Base-by-base conservation (phyloP, 2,329 filamentous ascomycete species). In the Aspergillus flavus region DNA sequence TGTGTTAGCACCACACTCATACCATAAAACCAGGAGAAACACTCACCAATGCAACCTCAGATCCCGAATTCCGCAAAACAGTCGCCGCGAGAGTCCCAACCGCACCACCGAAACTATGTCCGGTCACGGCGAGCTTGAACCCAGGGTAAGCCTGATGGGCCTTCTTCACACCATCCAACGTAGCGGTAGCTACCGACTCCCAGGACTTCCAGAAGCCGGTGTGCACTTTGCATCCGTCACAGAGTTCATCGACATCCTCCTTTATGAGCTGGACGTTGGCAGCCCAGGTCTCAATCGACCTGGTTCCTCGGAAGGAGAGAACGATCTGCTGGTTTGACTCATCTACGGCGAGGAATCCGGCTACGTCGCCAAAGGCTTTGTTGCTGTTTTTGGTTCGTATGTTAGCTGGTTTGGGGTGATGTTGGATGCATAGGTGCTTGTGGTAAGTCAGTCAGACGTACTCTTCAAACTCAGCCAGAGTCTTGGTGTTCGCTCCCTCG, bases 71-170 rank as follows among this genome's bases (percentile, higher is more conserved):
- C 11, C 83, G 75, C 46, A 86, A 67, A 0, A 78, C 79, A 2
- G 78, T 80, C 0, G 82, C 81, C 1, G 80, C 83, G 7, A 86
- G 66, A 2, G 74, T 78, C 2, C 83, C 83, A n/a, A 86, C 66
- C 1, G 84, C 84, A 53, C 75, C 84, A 4, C 84, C 84, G 6
- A 85, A 78, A 60, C 79, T 83, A 68, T 86, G 84, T 0, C 84
- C 84, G 0, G 82, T 83, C 4, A 81, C 65, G 0, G 83, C 75
- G 53, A 86, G 66, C 32, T 72, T 75, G 70, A 80, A 84, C 26
- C 64, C 69, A 0, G 83, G 78, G 66, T 82, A 77, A 2, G 59
- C 57, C 3, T 59, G 26, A 6, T 62, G 43, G 12, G 73, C 73
- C 10, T 67, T 66, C 10, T 75, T 64, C 30, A 86, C 70, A 6